Base-by-base conservation (phyloP, 169 alveolate genomes). In the Plasmodium gonderi region DNA sequence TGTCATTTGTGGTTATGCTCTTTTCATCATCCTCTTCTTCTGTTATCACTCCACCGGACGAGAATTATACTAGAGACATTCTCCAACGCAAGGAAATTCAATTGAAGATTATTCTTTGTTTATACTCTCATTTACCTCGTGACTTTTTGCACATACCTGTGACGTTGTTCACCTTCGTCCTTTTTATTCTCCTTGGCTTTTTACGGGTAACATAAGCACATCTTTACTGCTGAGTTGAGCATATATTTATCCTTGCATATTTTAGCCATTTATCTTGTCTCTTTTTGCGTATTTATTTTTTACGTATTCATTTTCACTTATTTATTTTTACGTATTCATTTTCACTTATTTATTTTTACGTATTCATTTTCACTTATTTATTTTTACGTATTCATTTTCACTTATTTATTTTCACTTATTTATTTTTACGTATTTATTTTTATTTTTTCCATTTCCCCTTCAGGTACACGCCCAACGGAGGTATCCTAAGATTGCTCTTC, bases 191-290 rank as follows among this genome's bases (percentile, higher is more conserved):
- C 54, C 38, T 87, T 36, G 93, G 93, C 5, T 49, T 51, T 12
- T 78, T 60, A 78, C 77, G 79, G 93, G 93, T 87, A 87, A 11
- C n/a, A n/a, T n/a, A n/a, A n/a, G n/a, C n/a, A n/a, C n/a, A n/a
- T n/a, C n/a, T n/a, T n/a, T n/a, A n/a, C n/a, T n/a, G n/a, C n/a
- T n/a, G n/a, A n/a, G n/a, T n/a, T n/a, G n/a, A n/a, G n/a, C n/a
- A n/a, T n/a, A n/a, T n/a, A n/a, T n/a, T n/a, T n/a, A n/a, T n/a
- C n/a, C n/a, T n/a, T n/a, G n/a, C n/a, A n/a, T n/a, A n/a, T n/a
- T n/a, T n/a, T n/a, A n/a, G n/a, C n/a, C n/a, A n/a, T n/a, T n/a
- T n/a, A n/a, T n/a, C n/a, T n/a, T n/a, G n/a, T n/a, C n/a, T n/a
- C n/a, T n/a, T n/a, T n/a, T n/a, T n/a, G n/a, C n/a, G n/a, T n/a